These are phyloP conservation scores for Annona squamosa DNA, from an alignment of 164 flowering plant species.

Conservation along the genomic window DNA sequence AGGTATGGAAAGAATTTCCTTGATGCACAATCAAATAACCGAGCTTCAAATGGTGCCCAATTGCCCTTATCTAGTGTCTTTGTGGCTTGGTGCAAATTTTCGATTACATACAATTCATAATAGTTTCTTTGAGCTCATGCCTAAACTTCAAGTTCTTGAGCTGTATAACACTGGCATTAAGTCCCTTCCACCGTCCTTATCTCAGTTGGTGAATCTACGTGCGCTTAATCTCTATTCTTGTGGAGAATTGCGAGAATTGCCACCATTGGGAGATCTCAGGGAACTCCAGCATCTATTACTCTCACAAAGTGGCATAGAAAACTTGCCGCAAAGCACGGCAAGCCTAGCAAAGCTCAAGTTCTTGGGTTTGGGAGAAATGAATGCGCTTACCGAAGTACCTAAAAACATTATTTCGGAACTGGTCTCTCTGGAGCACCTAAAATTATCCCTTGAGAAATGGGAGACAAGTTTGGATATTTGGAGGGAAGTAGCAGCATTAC, in stretches of 20 bases:
- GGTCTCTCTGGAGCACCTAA: neutral
- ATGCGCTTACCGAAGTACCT: neutral
- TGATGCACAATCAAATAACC: constrained; percentile 2
- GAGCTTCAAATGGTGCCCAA: neutral
- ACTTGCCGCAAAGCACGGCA: neutral
- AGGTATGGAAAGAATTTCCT: constrained; percentile 2
- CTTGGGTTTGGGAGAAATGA: neutral
- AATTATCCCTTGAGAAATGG: neutral
- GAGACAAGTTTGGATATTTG: neutral
- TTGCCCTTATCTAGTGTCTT: neutral
- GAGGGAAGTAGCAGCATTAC: neutral
- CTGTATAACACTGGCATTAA: neutral
- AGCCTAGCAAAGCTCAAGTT: constrained; percentile 2
- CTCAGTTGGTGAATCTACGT: neutral
- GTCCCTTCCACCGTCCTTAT: neutral
- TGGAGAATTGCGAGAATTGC: neutral
- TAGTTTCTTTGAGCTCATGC: neutral
- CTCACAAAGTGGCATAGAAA: neutral
- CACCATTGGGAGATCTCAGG: neutral
- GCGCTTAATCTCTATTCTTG: neutral
- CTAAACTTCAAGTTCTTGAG: neutral
- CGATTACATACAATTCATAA: neutral
- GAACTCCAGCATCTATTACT: constrained; percentile 4
- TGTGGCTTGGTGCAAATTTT: neutral
- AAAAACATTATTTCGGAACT: neutral